Evolutionary conservation across 2,329 filamentous ascomycete genomes (phyloP).

Genomic region (Phyllachora maydis): DNA sequence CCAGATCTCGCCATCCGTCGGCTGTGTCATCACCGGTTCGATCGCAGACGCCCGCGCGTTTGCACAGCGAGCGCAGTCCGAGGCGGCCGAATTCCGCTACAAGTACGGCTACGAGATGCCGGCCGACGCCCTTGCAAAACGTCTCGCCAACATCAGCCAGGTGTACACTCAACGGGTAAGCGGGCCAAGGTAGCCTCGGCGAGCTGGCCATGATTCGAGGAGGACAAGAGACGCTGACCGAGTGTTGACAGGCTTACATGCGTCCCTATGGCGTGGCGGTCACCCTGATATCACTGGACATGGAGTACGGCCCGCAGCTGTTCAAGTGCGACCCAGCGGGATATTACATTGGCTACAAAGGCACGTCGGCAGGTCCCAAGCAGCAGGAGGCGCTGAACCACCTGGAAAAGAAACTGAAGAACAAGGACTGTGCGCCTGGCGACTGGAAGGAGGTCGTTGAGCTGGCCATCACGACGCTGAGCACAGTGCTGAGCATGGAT

Average conservation of each 20-base stretch:
- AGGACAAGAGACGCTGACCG: conserved; percentile 8
- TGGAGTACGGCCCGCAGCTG: conserved; percentile 79
- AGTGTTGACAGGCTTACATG: conserved; percentile 58
- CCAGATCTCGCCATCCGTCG: conserved; percentile 86
- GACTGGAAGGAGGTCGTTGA: conserved; percentile 96
- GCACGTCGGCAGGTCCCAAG: conserved; percentile 89
- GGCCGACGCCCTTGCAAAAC: conserved; percentile 87
- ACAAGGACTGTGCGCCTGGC: conserved; percentile 86
- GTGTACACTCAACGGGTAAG: conserved; percentile 90
- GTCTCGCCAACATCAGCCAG: conserved; percentile 96
- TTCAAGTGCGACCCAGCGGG: conserved; percentile 98
- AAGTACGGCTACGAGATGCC: conserved; percentile 99
- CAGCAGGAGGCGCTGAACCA: conserved; percentile 98
- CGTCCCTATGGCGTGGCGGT: conserved; percentile 88
- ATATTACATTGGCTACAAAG: conserved; percentile 98
- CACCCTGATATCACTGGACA: conserved; percentile 84
- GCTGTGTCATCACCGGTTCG: conserved; percentile 95
- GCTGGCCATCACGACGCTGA: conserved; percentile 84
- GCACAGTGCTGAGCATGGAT: conserved; percentile 92
- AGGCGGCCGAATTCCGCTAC: conserved; percentile 96
- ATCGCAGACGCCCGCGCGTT: conserved; percentile 93
- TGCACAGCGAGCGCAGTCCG: conserved; percentile 77
- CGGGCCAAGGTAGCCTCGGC: conserved; percentile 2
- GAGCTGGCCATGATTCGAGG: background rate
- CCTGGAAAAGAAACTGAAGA: conserved; percentile 98